phyloP scores from a whole-genome alignment of 2,329 filamentous ascomycete species.

The Incumbomyces lentus region DNA sequence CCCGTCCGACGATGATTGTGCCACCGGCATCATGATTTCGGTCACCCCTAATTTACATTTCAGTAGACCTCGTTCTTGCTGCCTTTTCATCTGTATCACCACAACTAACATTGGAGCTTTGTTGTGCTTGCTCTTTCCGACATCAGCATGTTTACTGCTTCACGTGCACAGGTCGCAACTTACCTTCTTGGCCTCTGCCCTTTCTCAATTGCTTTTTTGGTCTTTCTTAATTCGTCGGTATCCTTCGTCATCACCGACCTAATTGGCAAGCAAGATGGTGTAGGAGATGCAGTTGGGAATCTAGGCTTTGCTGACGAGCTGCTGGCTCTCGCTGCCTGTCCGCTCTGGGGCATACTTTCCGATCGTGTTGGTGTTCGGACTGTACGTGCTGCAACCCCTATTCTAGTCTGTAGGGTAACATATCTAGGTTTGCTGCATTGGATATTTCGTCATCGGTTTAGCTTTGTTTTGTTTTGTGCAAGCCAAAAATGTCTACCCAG shows the following conservation, averaged over 20 bases:
- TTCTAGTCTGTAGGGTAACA: not conserved
- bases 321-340: constrained; percentile 38
- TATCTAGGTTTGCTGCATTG: constrained; percentile 49
- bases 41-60: too few species aligned
- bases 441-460: constrained; percentile 71
- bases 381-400: constrained; percentile 25
- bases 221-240: constrained; percentile 55
- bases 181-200: constrained; percentile 54
- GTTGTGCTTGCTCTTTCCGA: not conserved
- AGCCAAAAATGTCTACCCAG: constrained; percentile 76
- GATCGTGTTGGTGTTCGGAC: constrained; percentile 39
- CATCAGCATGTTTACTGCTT: constrained; percentile 44
- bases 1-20: too few species aligned
- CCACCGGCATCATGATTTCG: too few species aligned
- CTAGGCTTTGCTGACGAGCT: constrained; percentile 42
- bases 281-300: constrained; percentile 51
- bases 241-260: constrained; percentile 56
- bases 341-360: constrained; percentile 40
- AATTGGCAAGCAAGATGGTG: constrained; percentile 44
- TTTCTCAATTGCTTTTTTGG: constrained; percentile 56
- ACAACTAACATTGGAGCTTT: too few species aligned
- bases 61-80: too few species aligned
- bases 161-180: constrained; percentile 45
- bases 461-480: constrained; percentile 74
- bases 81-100: too few species aligned